These are phyloP conservation scores for Juglanconis sp. DNA, from an alignment of 2,329 filamentous ascomycete species.

Conservation along the genomic window DNA sequence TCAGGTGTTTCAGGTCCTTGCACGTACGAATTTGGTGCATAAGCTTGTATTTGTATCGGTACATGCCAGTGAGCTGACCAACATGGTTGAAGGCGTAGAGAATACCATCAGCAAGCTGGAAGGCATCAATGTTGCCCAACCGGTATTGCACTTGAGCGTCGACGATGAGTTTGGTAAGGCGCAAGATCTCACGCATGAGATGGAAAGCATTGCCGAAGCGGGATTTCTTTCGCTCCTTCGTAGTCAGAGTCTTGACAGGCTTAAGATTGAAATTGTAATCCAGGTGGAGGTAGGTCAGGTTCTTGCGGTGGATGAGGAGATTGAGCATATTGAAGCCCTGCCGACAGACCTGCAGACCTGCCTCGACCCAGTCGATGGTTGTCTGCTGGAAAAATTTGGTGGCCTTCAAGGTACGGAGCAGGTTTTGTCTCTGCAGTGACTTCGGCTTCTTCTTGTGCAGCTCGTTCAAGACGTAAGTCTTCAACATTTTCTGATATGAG, in stretches of 20 bases:
- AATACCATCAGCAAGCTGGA: conserved; percentile 96
- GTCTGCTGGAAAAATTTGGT: conserved; percentile 99
- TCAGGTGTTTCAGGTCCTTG: conserved; percentile 98
- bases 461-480: conserved; percentile 94
- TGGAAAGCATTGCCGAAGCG: conserved; percentile 99
- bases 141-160: conserved; percentile 98
- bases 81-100: conserved; percentile 99
- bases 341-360: conserved; percentile 93
- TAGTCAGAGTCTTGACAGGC: conserved; percentile 96
- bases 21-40: conserved; percentile 99
- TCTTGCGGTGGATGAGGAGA: conserved; percentile 94
- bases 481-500: conserved; percentile 96
- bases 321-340: conserved; percentile 99
- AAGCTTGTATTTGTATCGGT: conserved; percentile 99
- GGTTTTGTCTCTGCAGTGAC: conserved; percentile 89
- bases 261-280: conserved; percentile 99
- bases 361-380: conserved; percentile 98
- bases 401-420: conserved; percentile 84
- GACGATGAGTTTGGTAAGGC: conserved; percentile 94
- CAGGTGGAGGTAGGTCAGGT: conserved; percentile 94
- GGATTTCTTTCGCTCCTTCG: conserved; percentile 98
- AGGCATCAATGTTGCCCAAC: conserved; percentile 95
- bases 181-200: conserved; percentile 94
- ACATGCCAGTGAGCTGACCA: conserved; percentile 97
- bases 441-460: conserved; percentile 95